Evolutionary conservation across 2,329 filamentous ascomycete genomes (phyloP), one percentile per base, ranked within the genome.

Genomic region (Colletotrichum sp.): DNA sequence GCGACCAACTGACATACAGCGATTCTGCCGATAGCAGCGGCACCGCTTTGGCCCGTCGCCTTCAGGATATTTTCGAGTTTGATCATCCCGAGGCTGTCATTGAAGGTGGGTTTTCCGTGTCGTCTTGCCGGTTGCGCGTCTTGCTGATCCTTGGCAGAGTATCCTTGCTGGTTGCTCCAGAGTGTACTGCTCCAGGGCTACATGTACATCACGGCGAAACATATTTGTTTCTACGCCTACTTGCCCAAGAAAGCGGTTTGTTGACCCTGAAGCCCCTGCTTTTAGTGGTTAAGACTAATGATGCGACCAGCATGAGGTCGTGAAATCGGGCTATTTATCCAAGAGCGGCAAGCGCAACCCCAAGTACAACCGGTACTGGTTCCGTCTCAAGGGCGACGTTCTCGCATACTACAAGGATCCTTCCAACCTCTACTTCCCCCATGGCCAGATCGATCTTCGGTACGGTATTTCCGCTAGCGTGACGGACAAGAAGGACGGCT

Each of bases 151-250:
- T 18, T 6, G 64, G 44, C 83, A 92, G 96, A 99, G 87, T 98
- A 98, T 83, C 95, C 96, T 10, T 99, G 96, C 86, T 98, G 95
- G 93, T 87, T 99, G 52, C 87, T 99, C 39, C 96, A 98, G 83
- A 98, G 94, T 81, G 95, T 98, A 60, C 88, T 99, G 34, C 90
- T 99, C 10, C 96, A 98, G 82, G 97, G 97, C 7, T 98, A 97
- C 83, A 93, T 99, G 90, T 99, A 99, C 86, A 95, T 99, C 81
- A 99, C 97, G 0, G 90, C 94, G 77, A 94, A 93, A 80, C 97
- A 99, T 83, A 94, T 99, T 77, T 98, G 96, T 86, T 99, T 99
- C 84, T 99, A 98, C 83, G 96, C 97, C 52, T 98, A 98, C 83
- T 90, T 99, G n/a, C 96, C 96, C 8, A 98, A 96, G 88, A 98